phyloP scores from a whole-genome alignment of 2,329 filamentous ascomycete genomes.

The Trichoderma lentiforme region DNA sequence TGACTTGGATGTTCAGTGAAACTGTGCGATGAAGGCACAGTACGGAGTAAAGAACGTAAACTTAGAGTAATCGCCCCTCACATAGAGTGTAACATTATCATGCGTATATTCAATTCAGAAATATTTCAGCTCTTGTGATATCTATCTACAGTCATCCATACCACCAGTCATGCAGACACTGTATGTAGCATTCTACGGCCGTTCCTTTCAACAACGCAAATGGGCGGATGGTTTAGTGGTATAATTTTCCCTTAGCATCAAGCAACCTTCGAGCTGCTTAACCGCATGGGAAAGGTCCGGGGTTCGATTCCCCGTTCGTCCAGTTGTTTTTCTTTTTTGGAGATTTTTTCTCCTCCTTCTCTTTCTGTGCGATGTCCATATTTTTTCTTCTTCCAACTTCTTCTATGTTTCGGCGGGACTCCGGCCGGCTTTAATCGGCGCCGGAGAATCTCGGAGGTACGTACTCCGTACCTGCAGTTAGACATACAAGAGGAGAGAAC shows the following conservation, averaged over 20 bases:
- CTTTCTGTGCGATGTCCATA: background rate
- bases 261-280: background rate
- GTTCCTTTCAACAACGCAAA: background rate
- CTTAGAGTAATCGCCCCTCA: background rate
- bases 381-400: background rate
- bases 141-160: background rate
- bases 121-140: background rate
- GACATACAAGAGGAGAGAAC: too few relatives aligned
- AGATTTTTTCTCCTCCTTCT: background rate
- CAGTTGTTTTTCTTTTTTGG: constrained; percentile 2
- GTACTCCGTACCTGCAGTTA: constrained; percentile 3
- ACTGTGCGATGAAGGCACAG: background rate
- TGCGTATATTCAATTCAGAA: background rate
- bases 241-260: constrained; percentile 19
- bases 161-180: background rate
- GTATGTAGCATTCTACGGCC: background rate
- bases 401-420: background rate
- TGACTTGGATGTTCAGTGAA: constrained; percentile 18
- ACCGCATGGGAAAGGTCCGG: constrained; percentile 20
- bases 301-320: constrained; percentile 22
- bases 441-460: background rate
- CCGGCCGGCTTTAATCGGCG: background rate
- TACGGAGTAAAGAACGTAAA: background rate
- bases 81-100: background rate
- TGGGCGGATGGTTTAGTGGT: constrained; percentile 20